phyloP scores from a whole-genome alignment of 345 rosid genomes.

The Corchorus olitorius region DNA sequence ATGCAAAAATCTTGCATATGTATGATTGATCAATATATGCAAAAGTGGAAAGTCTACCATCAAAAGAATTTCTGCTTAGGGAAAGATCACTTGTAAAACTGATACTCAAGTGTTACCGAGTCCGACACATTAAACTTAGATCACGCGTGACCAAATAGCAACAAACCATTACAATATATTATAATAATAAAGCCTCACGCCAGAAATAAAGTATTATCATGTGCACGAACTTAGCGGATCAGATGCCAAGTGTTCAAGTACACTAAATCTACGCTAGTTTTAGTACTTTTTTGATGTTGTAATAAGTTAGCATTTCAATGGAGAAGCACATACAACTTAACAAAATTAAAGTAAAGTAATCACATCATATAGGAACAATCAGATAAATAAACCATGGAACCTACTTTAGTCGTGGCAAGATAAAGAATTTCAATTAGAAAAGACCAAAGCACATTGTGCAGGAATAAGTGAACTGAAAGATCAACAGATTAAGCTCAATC shows the following conservation, averaged over 20 bases:
- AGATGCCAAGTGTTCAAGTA: not conserved
- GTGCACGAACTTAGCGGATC: not conserved
- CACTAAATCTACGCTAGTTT: not conserved
- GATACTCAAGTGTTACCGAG: not conserved
- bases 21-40: not conserved
- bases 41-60: not conserved
- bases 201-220: not conserved
- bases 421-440: not conserved
- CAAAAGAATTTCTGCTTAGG: not conserved
- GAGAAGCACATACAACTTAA: not conserved
- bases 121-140: not conserved
- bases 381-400: not conserved
- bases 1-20: not conserved
- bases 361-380: not conserved
- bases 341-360: not conserved
- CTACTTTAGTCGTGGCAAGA: not conserved
- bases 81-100: slow-evolving; percentile 3
- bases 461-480: not conserved
- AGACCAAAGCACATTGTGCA: not conserved
- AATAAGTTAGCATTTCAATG: not conserved
- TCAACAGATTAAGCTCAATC: not conserved
- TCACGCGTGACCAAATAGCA: not conserved
- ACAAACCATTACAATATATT: not conserved
- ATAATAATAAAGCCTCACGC: not conserved
- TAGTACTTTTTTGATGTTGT: too few relatives aligned